A percentile compares a stretch with the other conserved stretches of the same genome.
Conservation (phyloP, 2,329 filamentous ascomycete genomes). For the Pseudomassariella vexata region DNA sequence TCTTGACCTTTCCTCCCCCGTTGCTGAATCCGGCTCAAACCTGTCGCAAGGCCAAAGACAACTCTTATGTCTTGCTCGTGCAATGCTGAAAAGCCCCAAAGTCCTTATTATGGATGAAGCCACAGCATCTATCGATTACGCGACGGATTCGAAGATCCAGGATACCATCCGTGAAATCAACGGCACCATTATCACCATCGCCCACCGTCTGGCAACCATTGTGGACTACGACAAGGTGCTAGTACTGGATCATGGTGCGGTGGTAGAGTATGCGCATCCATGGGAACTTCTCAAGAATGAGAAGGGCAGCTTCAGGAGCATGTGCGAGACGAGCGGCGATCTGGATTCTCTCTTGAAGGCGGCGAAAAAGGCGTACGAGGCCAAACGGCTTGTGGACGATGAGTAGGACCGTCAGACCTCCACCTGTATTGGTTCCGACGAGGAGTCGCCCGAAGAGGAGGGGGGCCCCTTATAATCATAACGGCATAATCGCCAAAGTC, state of each 20-base stretch:
- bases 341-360: conserved; percentile 43
- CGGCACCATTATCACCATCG: conserved; percentile 94
- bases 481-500: too few species aligned
- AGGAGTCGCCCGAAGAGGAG: too few species aligned
- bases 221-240: conserved; percentile 98
- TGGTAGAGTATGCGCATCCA: conserved; percentile 88
- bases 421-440: too few species aligned
- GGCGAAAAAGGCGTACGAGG: conserved; percentile 46
- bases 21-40: conserved; percentile 89
- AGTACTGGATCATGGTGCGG: conserved; percentile 81
- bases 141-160: conserved; percentile 92
- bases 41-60: conserved; percentile 95
- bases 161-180: conserved; percentile 90
- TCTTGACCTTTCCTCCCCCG: conserved; percentile 73
- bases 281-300: conserved; percentile 71
- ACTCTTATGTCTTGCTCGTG: conserved; percentile 86
- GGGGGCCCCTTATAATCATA: too few species aligned
- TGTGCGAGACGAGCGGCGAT: conserved; percentile 62
- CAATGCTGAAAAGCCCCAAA: conserved; percentile 83
- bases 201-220: conserved; percentile 91
- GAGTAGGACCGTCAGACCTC: conserved; percentile 21
- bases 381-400: conserved; percentile 32
- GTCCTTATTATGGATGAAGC: conserved; percentile 99
- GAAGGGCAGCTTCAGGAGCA: conserved; percentile 56
- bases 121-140: conserved; percentile 95